Conservation (phyloP, 1,284 basidiomycete genomes). For the Ganoderma multipileum region DNA sequence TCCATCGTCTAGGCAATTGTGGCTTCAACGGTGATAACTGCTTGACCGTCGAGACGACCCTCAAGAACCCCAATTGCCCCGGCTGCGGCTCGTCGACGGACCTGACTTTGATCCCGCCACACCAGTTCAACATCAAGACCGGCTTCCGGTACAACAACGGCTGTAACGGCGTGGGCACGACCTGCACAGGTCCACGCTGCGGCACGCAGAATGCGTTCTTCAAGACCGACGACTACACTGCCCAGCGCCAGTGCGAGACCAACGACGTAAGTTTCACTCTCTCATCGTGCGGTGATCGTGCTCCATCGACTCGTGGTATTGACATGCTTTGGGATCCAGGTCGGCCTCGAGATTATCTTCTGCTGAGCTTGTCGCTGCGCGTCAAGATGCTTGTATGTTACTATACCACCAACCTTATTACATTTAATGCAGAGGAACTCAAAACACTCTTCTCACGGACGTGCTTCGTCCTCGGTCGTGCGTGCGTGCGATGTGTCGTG, state of each 20-base stretch:
- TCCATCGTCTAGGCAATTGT: constrained; percentile 38
- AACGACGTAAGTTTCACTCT: constrained; percentile 32
- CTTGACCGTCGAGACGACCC: constrained; percentile 49
- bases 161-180: constrained; percentile 42
- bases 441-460: not conserved
- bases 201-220: constrained; percentile 45
- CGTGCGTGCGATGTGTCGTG: not conserved
- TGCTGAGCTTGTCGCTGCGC: constrained; percentile 27
- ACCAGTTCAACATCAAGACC: constrained; percentile 41
- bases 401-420: not conserved
- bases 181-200: constrained; percentile 35
- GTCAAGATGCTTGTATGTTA: not conserved
- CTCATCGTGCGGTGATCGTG: not conserved
- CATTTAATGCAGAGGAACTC: constrained; percentile 1
- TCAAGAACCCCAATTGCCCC: constrained; percentile 46
- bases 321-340: constrained; percentile 24
- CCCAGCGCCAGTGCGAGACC: constrained; percentile 48
- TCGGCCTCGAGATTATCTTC: constrained; percentile 44
- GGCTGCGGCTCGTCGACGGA: constrained; percentile 53
- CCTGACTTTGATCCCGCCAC: constrained; percentile 51
- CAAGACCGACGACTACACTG: constrained; percentile 45
- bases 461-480: not conserved
- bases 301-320: not conserved
- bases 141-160: constrained; percentile 41
- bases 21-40: constrained; percentile 51